Evolutionary conservation across 441 rosid genomes (phyloP).

Genomic region (Adansonia madagascariensis): DNA sequence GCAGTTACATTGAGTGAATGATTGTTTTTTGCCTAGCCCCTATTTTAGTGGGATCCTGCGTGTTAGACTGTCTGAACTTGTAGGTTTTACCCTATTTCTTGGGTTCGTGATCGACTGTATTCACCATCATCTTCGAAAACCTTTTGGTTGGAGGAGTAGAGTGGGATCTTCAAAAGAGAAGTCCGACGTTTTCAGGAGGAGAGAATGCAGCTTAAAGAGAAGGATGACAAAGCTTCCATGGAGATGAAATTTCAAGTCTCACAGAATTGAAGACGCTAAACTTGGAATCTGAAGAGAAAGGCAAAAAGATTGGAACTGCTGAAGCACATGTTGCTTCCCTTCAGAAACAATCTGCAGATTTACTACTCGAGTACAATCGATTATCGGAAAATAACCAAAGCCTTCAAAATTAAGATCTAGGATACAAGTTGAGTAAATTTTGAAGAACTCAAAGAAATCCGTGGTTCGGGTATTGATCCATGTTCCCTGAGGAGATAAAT

Average conservation of each 20-base stretch:
- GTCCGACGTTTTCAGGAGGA: constrained; percentile 66
- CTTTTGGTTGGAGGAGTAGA: constrained; percentile 55
- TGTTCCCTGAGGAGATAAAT: neutral
- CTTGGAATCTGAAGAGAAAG: constrained; percentile 64
- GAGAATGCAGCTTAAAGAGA: constrained; percentile 59
- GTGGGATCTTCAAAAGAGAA: constrained; percentile 71
- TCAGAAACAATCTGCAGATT: constrained; percentile 85
- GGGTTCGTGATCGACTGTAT: constrained; percentile 85
- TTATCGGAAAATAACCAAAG: constrained; percentile 84
- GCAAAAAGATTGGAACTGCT: constrained; percentile 73
- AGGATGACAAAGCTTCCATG: constrained; percentile 65
- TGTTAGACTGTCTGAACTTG: constrained; percentile 32
- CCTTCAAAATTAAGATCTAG: constrained; percentile 69
- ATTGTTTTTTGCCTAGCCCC: neutral
- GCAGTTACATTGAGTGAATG: neutral
- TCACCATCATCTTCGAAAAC: constrained; percentile 81
- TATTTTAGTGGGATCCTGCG: neutral
- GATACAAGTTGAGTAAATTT: constrained; percentile 44
- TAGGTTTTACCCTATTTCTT: constrained; percentile 87
- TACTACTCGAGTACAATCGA: constrained; percentile 83
- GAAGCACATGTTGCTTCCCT: constrained; percentile 79
- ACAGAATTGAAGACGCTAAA: constrained; percentile 63
- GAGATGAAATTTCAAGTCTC: constrained; percentile 58
- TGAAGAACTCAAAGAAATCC: constrained; percentile 20
- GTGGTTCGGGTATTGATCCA: neutral